Base-by-base conservation (phyloP, 2,329 filamentous ascomycete species). In the Fusarium sp. region DNA sequence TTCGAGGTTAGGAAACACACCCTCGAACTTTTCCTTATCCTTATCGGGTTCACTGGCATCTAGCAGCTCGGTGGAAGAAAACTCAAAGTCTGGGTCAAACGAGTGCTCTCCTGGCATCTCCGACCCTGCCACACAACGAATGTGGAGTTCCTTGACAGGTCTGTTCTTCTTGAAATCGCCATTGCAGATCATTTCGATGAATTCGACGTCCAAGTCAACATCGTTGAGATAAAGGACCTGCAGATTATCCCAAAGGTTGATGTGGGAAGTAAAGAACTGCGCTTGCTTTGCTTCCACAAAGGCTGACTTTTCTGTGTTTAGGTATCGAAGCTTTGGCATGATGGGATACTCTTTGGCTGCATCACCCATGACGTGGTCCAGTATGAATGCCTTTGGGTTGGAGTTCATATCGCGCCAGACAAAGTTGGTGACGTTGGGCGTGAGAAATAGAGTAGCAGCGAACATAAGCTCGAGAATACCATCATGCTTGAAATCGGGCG, bases 381-480 rank as follows among this genome's bases (percentile, higher is more conserved):
- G 29, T 5, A 67, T 20, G 6, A 46, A 51, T 5, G 52, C 48
- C 20, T 48, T 55, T 11, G 67, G 67, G 22, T 70, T 69, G n/a
- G 43, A 62, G 20, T 69, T 70, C 27, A 18, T 30, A 8, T 70
- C 67, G 4, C 48, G 40, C 67, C 67, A 70, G 24, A 40, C 46
- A 16, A 70, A 70, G 2, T 44, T 67, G 8, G 67, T 69, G 1
- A 67, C 44, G 6, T 67, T 70, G n/a, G 58, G 43, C 10, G 59
- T 30, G 6, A 70, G 13, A n/a, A 70, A 54, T 12, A 70, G 45
- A 15, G 55, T 64, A n/a, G 58, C 30, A 2, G 58, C 67, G 47
- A 70, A 71, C 27, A 70, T 41, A 18, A 70, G 32, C 16, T 70
- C 67, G 6, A 70, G 20, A 18, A 68, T 67, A 4, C 58, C 67